Evolutionary conservation across 768 basidiomycete species (phyloP), one percentile per base, ranked within the genome.

Genomic region (Termitomyces sp.): DNA sequence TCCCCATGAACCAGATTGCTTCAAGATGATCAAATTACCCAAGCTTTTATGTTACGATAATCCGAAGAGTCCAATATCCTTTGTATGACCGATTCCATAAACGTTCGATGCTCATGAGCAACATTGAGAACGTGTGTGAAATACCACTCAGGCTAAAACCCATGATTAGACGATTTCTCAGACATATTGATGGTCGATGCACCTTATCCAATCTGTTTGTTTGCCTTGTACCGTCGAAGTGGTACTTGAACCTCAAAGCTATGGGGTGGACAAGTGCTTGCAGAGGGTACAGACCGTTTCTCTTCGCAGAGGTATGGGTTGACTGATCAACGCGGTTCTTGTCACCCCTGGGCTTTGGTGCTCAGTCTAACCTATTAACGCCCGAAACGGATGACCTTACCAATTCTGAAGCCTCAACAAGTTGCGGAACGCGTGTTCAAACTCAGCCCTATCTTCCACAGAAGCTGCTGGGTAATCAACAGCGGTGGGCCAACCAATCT

Each of bases 161-260:
- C 9, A 53, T 1, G 22, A 12, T 32, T 40, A 59, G 32, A 35
- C 38, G 28, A 39, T 45, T 18, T 15, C 50, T 42, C 1, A 62
- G 36, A 51, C 1, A 20, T 6, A 15, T 36, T 24, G 33, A 16
- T 11, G 15, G 22, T 28, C 35, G 45, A 52, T 60, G 55, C 55
- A 91, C 95, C 85, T 98, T 98, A 76, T 98, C 96, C 11, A 94
- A 73, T 55, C 92, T 82, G 73, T 98, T 99, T 0, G 97, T 99
- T 65, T 87, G 84, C 39, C 94, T 81, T 18, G 84, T 79, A 0
- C 91, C 87, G 60, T 98, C 94, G 63, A 98, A 98, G 70, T 99
- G 97, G 71, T 90, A 99, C 68, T 90, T 92, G 79, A 98, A 99
- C 20, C 97, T 85, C 62, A 94, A 74, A 2, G 89, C 79, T 53